Percentiles rank a stretch among this genome's conserved stretches.
Conservation (phyloP, 257 asterid genomes). For the Solanum sitiens region DNA sequence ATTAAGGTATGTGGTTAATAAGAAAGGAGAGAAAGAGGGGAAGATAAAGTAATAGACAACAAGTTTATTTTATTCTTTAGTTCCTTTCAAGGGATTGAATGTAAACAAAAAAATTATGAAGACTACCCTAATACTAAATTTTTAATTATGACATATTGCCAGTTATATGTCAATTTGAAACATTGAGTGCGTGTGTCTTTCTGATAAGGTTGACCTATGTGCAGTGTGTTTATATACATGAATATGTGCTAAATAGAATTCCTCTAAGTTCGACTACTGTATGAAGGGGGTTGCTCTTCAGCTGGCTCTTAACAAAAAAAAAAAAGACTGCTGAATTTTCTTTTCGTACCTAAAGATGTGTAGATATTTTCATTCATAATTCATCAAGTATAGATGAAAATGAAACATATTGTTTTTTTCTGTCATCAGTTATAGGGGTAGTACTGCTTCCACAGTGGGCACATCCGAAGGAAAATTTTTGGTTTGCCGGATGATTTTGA, state of each 20-base stretch:
- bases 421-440: no score
- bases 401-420: background rate
- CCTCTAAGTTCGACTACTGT: background rate
- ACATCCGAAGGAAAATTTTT: constrained; percentile 34
- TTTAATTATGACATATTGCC: background rate
- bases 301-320: background rate
- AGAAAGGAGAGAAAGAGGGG: background rate
- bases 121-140: background rate
- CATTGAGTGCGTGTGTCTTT: background rate
- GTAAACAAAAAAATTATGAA: background rate
- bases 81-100: background rate
- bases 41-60: background rate
- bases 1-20: background rate
- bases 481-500: constrained; percentile 87
- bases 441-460: constrained; percentile 19
- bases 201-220: background rate
- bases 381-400: constrained; percentile 26
- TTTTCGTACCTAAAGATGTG: background rate
- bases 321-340: constrained; percentile 1
- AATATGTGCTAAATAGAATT: background rate
- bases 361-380: background rate
- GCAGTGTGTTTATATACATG: background rate
- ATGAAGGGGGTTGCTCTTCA: background rate
- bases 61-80: background rate
- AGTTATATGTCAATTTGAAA: background rate